Conservation (phyloP, 257 asterid genomes). For the Solanum dulcamara region DNA sequence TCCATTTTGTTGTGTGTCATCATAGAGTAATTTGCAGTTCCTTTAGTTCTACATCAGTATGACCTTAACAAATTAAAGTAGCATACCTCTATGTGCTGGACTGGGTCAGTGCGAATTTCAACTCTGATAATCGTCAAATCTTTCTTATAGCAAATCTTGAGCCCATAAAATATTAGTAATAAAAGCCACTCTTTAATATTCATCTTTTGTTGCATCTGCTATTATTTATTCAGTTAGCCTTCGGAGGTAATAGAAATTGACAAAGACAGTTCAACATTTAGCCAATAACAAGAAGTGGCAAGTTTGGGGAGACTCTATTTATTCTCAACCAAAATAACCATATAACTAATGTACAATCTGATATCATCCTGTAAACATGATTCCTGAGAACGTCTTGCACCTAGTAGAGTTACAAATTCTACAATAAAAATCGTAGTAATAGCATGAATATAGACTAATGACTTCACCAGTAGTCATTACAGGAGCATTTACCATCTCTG, state of each 20-base stretch:
- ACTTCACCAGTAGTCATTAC: conserved; percentile 11
- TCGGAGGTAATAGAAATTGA: neutral
- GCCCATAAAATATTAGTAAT: neutral
- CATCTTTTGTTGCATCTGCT: neutral
- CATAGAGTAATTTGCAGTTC: neutral
- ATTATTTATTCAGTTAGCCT: neutral
- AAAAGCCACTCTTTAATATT: neutral
- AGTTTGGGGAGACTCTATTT: neutral
- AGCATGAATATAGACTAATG: neutral
- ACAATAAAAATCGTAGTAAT: neutral
- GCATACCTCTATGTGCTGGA: neutral
- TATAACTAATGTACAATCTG: neutral
- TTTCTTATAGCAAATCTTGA: neutral
- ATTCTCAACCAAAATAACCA: neutral
- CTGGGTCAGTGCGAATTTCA: neutral
- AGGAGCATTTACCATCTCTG: conserved; percentile 11
- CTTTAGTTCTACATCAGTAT: neutral
- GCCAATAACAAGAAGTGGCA: neutral
- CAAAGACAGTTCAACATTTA: neutral
- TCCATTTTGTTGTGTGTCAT: neutral
- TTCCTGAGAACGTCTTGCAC: neutral
- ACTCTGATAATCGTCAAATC: neutral
- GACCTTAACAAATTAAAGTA: neutral
- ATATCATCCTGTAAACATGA: neutral
- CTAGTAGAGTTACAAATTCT: neutral